Conservation (phyloP, 768 basidiomycete species). For the Mycena latifolia region DNA sequence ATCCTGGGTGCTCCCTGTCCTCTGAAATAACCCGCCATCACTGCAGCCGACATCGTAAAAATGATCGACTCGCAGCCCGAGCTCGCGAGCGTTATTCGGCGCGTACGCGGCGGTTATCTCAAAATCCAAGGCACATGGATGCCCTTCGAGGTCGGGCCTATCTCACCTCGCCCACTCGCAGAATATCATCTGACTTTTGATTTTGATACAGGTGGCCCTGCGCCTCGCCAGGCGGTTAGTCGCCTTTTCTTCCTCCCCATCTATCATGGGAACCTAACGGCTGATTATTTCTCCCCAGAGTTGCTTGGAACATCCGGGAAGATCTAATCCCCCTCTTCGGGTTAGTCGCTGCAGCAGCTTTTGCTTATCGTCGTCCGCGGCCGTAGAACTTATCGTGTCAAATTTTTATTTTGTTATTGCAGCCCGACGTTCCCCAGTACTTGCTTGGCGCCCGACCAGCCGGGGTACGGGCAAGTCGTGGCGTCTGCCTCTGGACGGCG, state of each 20-base stretch:
- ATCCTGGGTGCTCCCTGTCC: neutral
- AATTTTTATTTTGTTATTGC: too few species aligned
- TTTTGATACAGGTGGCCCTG: constrained; percentile 73
- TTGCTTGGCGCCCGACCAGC: constrained; percentile 87
- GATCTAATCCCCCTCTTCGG: constrained; percentile 92
- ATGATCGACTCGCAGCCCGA: constrained; percentile 95
- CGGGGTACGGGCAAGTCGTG: constrained; percentile 89
- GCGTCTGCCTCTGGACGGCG: constrained; percentile 70
- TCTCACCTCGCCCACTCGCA: constrained; percentile 16
- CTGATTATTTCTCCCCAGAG: constrained; percentile 62
- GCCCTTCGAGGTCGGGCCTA: constrained; percentile 89
- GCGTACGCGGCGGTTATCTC: constrained; percentile 89
- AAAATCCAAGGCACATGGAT: constrained; percentile 97
- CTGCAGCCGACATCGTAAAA: constrained; percentile 88
- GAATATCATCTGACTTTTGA: constrained; percentile 22
- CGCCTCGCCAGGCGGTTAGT: constrained; percentile 83
- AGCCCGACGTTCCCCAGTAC: constrained; percentile 89
- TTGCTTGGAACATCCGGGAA: constrained; percentile 90
- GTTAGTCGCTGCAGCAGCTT: constrained; percentile 52
- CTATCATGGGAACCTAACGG: too few species aligned
- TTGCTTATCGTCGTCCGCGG: too few species aligned
- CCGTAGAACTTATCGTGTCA: too few species aligned
- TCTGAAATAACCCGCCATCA: neutral
- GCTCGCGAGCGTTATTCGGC: constrained; percentile 82
- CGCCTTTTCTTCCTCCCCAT: constrained; percentile 29